phyloP scores from a whole-genome alignment of 1,139 yeast species.

The Debaryomyces singareniensis region DNA sequence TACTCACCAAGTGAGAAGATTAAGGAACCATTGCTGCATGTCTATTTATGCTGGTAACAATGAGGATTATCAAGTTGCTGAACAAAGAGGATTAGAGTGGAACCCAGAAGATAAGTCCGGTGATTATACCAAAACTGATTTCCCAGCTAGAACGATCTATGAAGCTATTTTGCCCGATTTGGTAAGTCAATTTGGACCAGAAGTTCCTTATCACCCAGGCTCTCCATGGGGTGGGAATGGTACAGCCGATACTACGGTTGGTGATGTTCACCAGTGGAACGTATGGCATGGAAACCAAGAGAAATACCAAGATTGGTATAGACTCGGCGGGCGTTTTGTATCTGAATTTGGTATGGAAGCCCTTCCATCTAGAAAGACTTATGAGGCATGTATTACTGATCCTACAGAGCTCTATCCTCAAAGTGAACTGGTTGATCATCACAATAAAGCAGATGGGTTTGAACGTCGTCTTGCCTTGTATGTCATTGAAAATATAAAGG shows the following conservation, averaged over 20 bases:
- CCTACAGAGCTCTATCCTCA: no score
- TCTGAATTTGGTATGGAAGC: no score
- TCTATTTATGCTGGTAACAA: conserved; percentile 37
- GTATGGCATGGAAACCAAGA: conserved; percentile 44
- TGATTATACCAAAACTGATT: conserved; percentile 22
- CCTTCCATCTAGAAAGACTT: no score
- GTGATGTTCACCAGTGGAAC: conserved; percentile 46
- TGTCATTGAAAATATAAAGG: no score
- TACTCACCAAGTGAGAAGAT: conserved; percentile 25
- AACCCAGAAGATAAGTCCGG: conserved; percentile 9
- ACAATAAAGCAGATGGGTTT: no score
- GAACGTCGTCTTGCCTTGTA: no score
- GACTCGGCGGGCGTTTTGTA: conserved; percentile 36
- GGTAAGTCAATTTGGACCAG: conserved; percentile 14
- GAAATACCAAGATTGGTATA: conserved; percentile 36
- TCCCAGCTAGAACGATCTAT: conserved; percentile 37
- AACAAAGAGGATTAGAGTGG: no score
- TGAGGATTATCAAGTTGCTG: conserved; percentile 43
- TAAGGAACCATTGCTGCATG: conserved; percentile 30
- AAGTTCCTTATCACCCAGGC: conserved; percentile 32
- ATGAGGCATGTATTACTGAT: no score
- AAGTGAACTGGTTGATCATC: no score
- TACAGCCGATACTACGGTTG: conserved; percentile 28
- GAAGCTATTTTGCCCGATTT: conserved; percentile 29
- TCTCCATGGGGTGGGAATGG: conserved; percentile 37